Percentiles rank a stretch among this genome's conserved stretches.
Evolutionary conservation across 2,329 filamentous ascomycete genomes (phyloP).

Genomic region (Aspergillus intermedius): DNA sequence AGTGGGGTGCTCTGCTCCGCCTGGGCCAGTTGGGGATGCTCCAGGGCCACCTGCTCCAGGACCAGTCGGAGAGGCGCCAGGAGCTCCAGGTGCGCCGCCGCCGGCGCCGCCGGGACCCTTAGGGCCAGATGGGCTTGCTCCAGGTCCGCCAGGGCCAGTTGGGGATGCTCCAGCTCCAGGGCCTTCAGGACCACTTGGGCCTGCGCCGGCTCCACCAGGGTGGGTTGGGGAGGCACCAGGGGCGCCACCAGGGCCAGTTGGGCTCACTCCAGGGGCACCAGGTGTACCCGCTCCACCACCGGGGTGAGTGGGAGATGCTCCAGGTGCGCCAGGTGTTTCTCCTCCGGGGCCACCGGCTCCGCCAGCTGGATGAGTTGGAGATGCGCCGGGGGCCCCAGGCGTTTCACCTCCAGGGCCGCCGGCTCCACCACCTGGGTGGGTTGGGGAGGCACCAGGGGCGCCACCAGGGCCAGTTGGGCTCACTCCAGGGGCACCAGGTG

Average conservation of each 20-base stretch:
- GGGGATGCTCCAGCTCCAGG: background rate
- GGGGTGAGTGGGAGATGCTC: background rate
- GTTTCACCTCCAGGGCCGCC: background rate
- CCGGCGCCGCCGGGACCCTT: background rate
- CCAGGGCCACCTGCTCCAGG: background rate
- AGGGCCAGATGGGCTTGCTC: background rate
- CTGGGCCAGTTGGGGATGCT: background rate
- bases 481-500: background rate
- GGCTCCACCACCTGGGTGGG: background rate
- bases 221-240: background rate
- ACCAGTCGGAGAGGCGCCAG: constrained; percentile 3
- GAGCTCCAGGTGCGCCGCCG: constrained; percentile 1
- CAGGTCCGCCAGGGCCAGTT: background rate
- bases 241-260: background rate
- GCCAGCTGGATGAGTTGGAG: background rate
- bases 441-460: background rate
- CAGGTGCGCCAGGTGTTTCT: background rate
- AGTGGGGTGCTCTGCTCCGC: background rate
- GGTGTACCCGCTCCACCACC: too few species aligned
- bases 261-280: too few species aligned
- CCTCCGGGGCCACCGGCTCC: background rate
- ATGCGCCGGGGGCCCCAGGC: background rate
- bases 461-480: background rate
- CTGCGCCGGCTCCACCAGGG: background rate
- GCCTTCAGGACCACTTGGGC: background rate